Conservation (phyloP, 768 basidiomycete species). For the Lactifluus subvellereus region DNA sequence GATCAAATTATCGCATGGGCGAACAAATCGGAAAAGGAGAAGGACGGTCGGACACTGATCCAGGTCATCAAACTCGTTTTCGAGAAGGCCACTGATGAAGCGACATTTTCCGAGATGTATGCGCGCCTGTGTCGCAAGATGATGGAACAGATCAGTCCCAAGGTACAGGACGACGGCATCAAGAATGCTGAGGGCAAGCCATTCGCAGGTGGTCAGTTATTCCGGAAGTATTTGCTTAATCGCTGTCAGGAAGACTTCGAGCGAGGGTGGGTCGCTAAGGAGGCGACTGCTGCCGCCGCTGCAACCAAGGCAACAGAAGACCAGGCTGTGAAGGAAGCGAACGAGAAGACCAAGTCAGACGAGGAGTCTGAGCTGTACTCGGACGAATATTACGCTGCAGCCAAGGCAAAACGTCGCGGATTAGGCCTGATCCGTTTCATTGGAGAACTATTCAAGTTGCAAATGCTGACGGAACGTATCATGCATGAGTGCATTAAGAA, state of each 20-base stretch:
- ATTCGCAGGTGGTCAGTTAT: constrained; percentile 89
- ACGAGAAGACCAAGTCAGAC: constrained; percentile 29
- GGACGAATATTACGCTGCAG: constrained; percentile 92
- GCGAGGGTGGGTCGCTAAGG: constrained; percentile 88
- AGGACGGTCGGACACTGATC: constrained; percentile 88
- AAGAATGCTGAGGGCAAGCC: constrained; percentile 76
- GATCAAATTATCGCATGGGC: constrained; percentile 94
- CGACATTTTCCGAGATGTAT: constrained; percentile 96
- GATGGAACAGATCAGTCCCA: constrained; percentile 87
- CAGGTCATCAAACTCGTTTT: constrained; percentile 95
- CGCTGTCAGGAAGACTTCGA: constrained; percentile 98
- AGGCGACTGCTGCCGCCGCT: constrained; percentile 81
- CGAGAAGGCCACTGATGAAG: constrained; percentile 96
- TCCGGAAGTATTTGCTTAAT: constrained; percentile 95
- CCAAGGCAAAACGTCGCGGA: constrained; percentile 96
- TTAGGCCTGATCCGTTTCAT: constrained; percentile 97
- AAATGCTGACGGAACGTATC: constrained; percentile 96
- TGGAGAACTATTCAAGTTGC: constrained; percentile 97
- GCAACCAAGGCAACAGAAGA: constrained; percentile 83
- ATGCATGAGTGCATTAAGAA: constrained; percentile 99
- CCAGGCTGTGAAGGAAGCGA: constrained; percentile 52
- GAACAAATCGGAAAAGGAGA: constrained; percentile 88
- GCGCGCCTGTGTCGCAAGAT: constrained; percentile 91
- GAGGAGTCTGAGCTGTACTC: constrained; percentile 80
- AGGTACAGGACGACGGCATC: constrained; percentile 86